phyloP scores from a whole-genome alignment of 352 stramenopile species.

The Globisporangium cylindrosporum region DNA sequence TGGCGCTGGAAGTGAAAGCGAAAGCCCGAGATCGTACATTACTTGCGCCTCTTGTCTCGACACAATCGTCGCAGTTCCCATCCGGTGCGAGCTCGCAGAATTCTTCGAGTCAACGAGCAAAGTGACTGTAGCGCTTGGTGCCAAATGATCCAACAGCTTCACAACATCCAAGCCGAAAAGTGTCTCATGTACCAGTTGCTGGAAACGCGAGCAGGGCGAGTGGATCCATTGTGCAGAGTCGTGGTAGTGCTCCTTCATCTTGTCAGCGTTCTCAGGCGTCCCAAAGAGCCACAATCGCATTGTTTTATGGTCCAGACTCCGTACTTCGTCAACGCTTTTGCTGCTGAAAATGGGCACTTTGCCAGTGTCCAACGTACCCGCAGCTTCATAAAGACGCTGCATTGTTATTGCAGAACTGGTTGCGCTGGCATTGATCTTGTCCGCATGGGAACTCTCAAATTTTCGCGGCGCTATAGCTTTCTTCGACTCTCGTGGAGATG shows the following conservation, averaged over 20 bases:
- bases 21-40: conserved; percentile 8
- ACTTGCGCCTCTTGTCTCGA: neutral
- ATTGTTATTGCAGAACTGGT: neutral
- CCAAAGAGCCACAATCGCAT: conserved; percentile 30
- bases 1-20: conserved; percentile 30
- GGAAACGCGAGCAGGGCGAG: conserved; percentile 28
- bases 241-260: conserved; percentile 29
- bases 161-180: conserved; percentile 27
- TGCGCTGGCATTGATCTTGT: neutral
- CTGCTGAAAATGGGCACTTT: neutral
- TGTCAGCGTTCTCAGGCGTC: conserved; percentile 17
- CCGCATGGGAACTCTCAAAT: neutral
- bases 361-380: neutral
- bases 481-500: neutral
- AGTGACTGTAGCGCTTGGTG: conserved; percentile 10
- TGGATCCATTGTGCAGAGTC: conserved; percentile 18
- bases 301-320: neutral
- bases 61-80: neutral
- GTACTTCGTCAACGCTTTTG: neutral
- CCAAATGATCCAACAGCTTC: conserved; percentile 24
- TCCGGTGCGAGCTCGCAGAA: neutral
- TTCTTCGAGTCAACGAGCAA: conserved; percentile 3
- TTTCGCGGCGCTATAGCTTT: neutral
- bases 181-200: conserved; percentile 27
- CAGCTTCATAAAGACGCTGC: neutral